A percentile compares a stretch with the other conserved stretches of the same genome.
Conservation (phyloP, 108 stramenopile species). For the Pseudonitzschia pungens region DNA sequence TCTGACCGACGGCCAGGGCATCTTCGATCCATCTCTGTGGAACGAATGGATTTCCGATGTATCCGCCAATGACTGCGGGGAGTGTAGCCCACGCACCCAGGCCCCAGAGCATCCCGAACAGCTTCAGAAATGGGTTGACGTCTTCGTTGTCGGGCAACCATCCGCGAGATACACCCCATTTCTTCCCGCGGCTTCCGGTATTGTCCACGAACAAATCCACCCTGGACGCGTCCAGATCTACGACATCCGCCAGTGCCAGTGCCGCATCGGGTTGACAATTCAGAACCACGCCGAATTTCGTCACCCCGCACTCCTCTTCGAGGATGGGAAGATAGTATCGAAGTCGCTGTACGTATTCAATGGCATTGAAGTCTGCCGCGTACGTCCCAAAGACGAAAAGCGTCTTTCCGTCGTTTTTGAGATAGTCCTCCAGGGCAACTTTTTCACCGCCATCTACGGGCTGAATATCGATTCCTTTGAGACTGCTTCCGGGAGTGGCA, state of each 20-base stretch:
- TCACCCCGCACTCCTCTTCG: conserved; percentile 49
- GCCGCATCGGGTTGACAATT: conserved; percentile 73
- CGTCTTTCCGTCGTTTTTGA: conserved; percentile 20
- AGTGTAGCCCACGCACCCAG: conserved; percentile 89
- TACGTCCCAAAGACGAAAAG: conserved; percentile 44
- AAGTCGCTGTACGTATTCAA: conserved; percentile 87
- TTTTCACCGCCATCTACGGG: conserved; percentile 21
- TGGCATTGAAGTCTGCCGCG: conserved; percentile 90
- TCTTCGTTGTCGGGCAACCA: conserved; percentile 79
- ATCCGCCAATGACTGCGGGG: conserved; percentile 90
- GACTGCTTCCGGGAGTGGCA: background rate
- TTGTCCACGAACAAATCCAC: conserved; percentile 81
- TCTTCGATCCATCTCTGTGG: conserved; percentile 86
- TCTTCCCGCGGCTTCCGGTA: conserved; percentile 57
- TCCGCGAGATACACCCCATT: conserved; percentile 76
- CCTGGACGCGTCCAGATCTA: conserved; percentile 52
- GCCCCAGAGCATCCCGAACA: conserved; percentile 91
- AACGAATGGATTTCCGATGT: conserved; percentile 88
- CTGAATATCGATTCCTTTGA: conserved; percentile 20
- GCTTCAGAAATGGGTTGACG: conserved; percentile 80
- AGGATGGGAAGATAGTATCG: conserved; percentile 80
- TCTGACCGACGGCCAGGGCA: conserved; percentile 76
- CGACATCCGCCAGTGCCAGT: conserved; percentile 46
- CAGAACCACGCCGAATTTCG: conserved; percentile 70
- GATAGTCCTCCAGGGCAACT: conserved; percentile 20